These are phyloP conservation scores for Zoysia japonica DNA, from an alignment of 176 grass and related monocot genomes.

Conservation along the genomic window DNA sequence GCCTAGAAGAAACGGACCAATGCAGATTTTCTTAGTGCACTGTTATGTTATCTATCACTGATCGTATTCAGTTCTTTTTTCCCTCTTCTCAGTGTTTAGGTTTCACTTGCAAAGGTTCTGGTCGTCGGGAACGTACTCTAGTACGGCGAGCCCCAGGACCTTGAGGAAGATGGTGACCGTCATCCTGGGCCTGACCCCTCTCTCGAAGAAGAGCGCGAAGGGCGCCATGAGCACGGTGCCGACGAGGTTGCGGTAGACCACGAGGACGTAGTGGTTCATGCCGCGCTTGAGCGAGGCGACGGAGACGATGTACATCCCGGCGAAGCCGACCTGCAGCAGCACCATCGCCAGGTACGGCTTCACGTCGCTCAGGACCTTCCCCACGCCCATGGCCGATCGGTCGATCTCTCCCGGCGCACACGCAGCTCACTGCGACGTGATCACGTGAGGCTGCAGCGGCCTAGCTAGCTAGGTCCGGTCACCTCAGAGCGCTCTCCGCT, in stretches of 20 bases:
- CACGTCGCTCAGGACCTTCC: constrained; percentile 51
- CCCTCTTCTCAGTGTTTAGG: not conserved
- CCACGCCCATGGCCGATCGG: constrained; percentile 40
- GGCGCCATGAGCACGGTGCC: constrained; percentile 60
- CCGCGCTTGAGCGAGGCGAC: constrained; percentile 67
- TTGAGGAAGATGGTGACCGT: constrained; percentile 67
- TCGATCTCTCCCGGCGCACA: too few relatives aligned
- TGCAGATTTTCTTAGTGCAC: not conserved
- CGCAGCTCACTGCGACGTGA: not conserved
- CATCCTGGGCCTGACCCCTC: constrained; percentile 72
- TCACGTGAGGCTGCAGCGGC: not conserved
- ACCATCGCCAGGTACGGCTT: constrained; percentile 89
- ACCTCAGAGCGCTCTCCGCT: not conserved
- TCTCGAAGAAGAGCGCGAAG: constrained; percentile 73
- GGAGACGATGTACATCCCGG: constrained; percentile 86
- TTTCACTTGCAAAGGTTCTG: too few relatives aligned
- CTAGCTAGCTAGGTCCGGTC: not conserved
- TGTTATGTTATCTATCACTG: too few relatives aligned
- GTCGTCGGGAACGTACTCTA: constrained; percentile 55
- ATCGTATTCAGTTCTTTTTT: not conserved
- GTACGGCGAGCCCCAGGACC: constrained; percentile 51
- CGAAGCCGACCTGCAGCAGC: constrained; percentile 73
- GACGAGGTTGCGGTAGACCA: constrained; percentile 75
- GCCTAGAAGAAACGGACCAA: constrained; percentile 40
- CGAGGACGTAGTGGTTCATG: constrained; percentile 83